Percentiles rank a stretch among this genome's conserved stretches.
Conservation (phyloP, 352 stramenopile species). For the Phytophthora pseudosyringae region DNA sequence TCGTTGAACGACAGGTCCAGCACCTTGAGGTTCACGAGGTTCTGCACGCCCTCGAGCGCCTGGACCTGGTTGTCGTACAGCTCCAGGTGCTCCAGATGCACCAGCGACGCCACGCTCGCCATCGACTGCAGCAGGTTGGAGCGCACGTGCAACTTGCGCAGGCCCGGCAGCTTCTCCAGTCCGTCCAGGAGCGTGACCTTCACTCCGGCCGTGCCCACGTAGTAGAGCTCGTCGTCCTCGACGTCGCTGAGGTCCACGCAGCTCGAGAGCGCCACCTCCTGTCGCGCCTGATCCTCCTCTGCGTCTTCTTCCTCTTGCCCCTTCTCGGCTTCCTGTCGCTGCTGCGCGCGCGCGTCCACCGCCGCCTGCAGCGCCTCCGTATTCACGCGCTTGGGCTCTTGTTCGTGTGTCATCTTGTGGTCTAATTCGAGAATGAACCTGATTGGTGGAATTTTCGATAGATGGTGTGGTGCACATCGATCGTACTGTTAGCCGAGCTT, state of each 20-base stretch:
- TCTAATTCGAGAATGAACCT: not conserved
- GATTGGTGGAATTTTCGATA: not conserved
- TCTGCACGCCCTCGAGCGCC: conserved; percentile 69
- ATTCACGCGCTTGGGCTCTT: conserved; percentile 37
- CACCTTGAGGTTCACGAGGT: conserved; percentile 74
- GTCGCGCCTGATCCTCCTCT: conserved; percentile 25
- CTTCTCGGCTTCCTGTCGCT: conserved; percentile 8
- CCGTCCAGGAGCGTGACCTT: conserved; percentile 76
- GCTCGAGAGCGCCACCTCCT: conserved; percentile 61
- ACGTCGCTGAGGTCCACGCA: conserved; percentile 69
- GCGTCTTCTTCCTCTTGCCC: conserved; percentile 26
- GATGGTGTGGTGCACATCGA: not conserved
- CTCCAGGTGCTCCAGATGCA: conserved; percentile 92
- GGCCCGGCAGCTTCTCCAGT: conserved; percentile 53
- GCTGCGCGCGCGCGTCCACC: conserved; percentile 33
- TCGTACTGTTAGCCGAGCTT: not conserved
- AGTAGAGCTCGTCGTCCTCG: conserved; percentile 83
- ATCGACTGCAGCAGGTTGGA: conserved; percentile 88
- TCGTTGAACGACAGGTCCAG: conserved; percentile 98
- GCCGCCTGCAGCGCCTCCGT: conserved; percentile 46
- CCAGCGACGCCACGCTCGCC: conserved; percentile 63
- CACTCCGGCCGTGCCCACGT: conserved; percentile 81
- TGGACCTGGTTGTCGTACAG: conserved; percentile 99
- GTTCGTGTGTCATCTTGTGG: conserved; percentile 16
- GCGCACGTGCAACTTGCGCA: conserved; percentile 75